Evolutionary conservation across 1,284 basidiomycete genomes (phyloP).

Genomic region (Sporisorium sorghi): DNA sequence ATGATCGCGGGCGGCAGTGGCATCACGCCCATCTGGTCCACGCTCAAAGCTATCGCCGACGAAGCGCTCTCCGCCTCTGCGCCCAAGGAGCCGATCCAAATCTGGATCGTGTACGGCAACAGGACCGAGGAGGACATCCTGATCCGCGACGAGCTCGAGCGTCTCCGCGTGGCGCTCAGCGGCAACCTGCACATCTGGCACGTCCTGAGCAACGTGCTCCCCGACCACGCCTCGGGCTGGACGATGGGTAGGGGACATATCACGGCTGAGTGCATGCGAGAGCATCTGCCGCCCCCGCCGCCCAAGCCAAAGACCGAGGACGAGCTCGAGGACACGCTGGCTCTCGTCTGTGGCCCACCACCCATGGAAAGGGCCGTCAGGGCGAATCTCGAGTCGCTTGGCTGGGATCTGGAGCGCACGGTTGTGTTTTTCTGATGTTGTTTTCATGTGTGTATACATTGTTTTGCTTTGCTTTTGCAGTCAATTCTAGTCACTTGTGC

Average conservation of each 20-base stretch:
- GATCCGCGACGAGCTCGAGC: conserved; percentile 74
- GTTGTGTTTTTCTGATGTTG: conserved; percentile 60
- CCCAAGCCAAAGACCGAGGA: conserved; percentile 13
- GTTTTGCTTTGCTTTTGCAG: conserved; percentile 4
- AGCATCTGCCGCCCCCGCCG: conserved; percentile 69
- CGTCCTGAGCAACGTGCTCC: conserved; percentile 69
- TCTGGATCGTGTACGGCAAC: conserved; percentile 75
- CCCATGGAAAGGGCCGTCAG: conserved; percentile 68
- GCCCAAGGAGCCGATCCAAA: conserved; percentile 61
- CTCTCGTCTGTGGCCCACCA: conserved; percentile 75
- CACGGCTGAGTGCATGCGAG: conserved; percentile 70
- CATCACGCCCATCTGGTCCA: conserved; percentile 74
- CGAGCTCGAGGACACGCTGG: conserved; percentile 68
- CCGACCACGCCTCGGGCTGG: conserved; percentile 70
- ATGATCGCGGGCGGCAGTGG: conserved; percentile 77
- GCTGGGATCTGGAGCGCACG: conserved; percentile 59
- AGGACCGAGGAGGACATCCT: conserved; percentile 73
- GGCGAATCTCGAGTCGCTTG: conserved; percentile 46
- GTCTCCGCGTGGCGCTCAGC: conserved; percentile 67
- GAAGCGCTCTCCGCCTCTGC: conserved; percentile 67
- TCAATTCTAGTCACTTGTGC: not conserved
- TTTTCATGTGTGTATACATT: too few species aligned
- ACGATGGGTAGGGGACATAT: conserved; percentile 72
- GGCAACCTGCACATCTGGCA: conserved; percentile 73
- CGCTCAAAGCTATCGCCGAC: conserved; percentile 71